Percentiles rank a stretch among this genome's conserved stretches.
These are phyloP conservation scores for Gigaspora rosea DNA, from an alignment of 192 early-diverging fungal genomes.

Conservation along the genomic window DNA sequence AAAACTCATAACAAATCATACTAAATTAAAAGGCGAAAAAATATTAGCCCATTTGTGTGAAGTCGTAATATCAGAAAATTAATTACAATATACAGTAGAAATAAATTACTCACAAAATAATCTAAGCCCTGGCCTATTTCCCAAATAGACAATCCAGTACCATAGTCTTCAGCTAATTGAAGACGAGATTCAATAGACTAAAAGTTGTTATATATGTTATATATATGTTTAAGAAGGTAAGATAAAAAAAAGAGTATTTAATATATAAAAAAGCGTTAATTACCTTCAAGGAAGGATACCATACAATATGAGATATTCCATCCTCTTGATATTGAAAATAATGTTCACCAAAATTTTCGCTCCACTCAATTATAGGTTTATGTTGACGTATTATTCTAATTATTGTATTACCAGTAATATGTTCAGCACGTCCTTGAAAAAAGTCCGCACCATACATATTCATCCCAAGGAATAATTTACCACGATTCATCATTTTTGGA, in stretches of 20 bases:
- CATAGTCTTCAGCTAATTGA: slow-evolving; percentile 42
- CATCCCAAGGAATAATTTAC: slow-evolving; percentile 41
- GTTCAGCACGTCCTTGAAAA: slow-evolving; percentile 8
- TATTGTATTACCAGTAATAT: slow-evolving; percentile 31
- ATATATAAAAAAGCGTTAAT: neutral
- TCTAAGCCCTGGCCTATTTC: slow-evolving; percentile 49
- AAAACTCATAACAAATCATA: neutral
- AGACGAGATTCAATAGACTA: slow-evolving; percentile 37
- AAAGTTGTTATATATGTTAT: neutral
- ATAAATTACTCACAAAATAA: slow-evolving; percentile 42
- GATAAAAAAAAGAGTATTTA: neutral
- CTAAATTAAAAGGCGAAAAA: neutral
- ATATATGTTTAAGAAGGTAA: neutral
- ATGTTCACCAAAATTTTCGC: slow-evolving; percentile 30
- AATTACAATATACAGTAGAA: neutral
- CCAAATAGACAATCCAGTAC: slow-evolving; percentile 45
- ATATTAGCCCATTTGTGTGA: too few relatives aligned
- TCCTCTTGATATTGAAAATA: slow-evolving; percentile 36
- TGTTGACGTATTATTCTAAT: slow-evolving; percentile 21
- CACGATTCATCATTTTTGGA: slow-evolving; percentile 27
- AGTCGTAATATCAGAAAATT: too few relatives aligned
- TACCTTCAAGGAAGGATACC: slow-evolving; percentile 38
- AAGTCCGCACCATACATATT: slow-evolving; percentile 42
- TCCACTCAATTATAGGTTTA: slow-evolving; percentile 29
- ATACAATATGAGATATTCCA: slow-evolving; percentile 27